phyloP scores from a whole-genome alignment of 352 stramenopile genomes.

The Phytopythium oedochilum region DNA sequence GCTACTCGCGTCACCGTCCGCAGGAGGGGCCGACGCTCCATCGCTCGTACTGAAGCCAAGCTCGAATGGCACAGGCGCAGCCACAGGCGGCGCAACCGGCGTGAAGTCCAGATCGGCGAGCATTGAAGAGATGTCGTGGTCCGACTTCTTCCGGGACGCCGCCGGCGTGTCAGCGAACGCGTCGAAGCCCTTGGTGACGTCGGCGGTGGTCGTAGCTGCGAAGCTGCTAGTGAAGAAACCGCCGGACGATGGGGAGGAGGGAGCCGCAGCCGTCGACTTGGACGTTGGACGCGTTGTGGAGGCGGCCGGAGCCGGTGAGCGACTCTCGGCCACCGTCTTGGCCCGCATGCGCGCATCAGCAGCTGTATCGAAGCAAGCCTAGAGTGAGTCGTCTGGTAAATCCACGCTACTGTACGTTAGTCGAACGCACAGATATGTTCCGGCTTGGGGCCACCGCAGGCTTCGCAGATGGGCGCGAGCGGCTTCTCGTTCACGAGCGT shows the following conservation, averaged over 20 bases:
- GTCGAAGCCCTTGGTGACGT: constrained; percentile 11
- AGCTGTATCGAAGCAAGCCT: no score
- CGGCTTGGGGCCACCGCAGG: constrained; percentile 58
- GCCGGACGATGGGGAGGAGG: constrained; percentile 3
- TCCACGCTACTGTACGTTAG: no score
- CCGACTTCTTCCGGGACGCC: constrained; percentile 10
- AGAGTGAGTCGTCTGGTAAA: no score
- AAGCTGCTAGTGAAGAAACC: constrained; percentile 1
- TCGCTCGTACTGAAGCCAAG: background rate
- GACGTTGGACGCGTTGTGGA: constrained; percentile 5
- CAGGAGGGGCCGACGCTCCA: background rate
- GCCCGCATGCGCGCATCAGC: constrained; percentile 40
- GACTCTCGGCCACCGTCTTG: constrained; percentile 33
- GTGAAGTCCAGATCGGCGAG: constrained; percentile 73
- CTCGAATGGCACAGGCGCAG: background rate
- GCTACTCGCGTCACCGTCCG: constrained; percentile 19
- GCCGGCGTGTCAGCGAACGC: constrained; percentile 11
- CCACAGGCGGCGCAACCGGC: constrained; percentile 24
- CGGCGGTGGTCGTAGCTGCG: constrained; percentile 3
- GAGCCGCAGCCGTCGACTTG: constrained; percentile 15
- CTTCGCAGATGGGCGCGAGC: constrained; percentile 66
- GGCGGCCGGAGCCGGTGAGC: constrained; percentile 4
- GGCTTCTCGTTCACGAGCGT: constrained; percentile 80
- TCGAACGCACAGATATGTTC: constrained; percentile 42
- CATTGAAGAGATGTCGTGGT: constrained; percentile 72